These are phyloP conservation scores for Xylaria bambusicola DNA, from an alignment of 495 filamentous ascomycete species.

Conservation along the genomic window DNA sequence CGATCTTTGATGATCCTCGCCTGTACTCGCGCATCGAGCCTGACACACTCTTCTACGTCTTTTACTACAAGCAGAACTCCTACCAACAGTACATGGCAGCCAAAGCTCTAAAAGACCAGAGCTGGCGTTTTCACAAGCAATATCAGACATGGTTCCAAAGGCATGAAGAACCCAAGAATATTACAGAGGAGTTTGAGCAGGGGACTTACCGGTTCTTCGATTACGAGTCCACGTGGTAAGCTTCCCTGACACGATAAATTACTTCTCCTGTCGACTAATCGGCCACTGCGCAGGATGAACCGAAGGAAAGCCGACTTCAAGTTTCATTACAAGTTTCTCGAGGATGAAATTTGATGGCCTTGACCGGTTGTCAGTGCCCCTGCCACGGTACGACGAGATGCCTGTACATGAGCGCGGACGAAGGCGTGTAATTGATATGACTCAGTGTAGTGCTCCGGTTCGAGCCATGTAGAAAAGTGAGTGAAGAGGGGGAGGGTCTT, in stretches of 20 bases:
- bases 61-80: constrained; percentile 96
- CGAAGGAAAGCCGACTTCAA: constrained; percentile 97
- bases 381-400: neutral
- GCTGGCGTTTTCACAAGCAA: constrained; percentile 98
- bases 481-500: neutral
- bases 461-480: neutral
- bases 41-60: constrained; percentile 97
- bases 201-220: constrained; percentile 99
- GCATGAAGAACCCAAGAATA: constrained; percentile 96
- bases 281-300: constrained; percentile 80
- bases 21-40: constrained; percentile 89
- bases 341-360: constrained; percentile 72
- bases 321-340: constrained; percentile 95
- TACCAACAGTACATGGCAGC: constrained; percentile 97
- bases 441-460: neutral
- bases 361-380: neutral
- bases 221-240: constrained; percentile 98
- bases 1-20: constrained; percentile 86
- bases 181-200: constrained; percentile 98
- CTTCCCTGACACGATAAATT: constrained; percentile 19
- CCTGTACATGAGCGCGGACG: no score
- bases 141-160: constrained; percentile 99
- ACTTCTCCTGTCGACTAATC: constrained; percentile 12
- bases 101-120: constrained; percentile 92
- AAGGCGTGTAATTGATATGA: neutral